A percentile compares a stretch with the other conserved stretches of the same genome.
Evolutionary conservation across 305 asterid genomes (phyloP).

Genomic region (Fraxinus velutina): DNA sequence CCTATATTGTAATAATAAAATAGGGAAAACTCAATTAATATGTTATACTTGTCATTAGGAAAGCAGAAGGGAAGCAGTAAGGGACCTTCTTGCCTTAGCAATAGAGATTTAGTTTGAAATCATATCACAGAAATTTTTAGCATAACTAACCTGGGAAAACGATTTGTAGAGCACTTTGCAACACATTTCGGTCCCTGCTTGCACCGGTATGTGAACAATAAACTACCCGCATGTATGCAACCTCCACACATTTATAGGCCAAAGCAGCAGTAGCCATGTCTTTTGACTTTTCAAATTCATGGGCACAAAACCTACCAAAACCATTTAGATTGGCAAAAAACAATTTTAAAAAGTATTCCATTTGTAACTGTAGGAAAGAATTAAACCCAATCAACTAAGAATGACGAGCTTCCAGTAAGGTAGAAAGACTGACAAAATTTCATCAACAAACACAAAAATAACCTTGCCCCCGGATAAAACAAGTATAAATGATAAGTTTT

Average conservation of each 20-base stretch:
- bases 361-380: slow-evolving; percentile 10
- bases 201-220: slow-evolving; percentile 63
- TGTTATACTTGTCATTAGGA: slow-evolving; percentile 4
- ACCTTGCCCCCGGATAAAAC: neutral
- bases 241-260: slow-evolving; percentile 93
- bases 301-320: slow-evolving; percentile 74
- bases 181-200: slow-evolving; percentile 61
- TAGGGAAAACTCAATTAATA: slow-evolving; percentile 23
- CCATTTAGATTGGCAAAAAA: slow-evolving; percentile 20
- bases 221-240: slow-evolving; percentile 82
- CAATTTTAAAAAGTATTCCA: slow-evolving; percentile 18
- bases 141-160: slow-evolving; percentile 60
- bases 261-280: slow-evolving; percentile 94
- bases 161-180: slow-evolving; percentile 67
- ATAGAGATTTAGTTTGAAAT: slow-evolving; percentile 9
- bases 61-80: neutral
- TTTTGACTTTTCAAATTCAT: slow-evolving; percentile 77
- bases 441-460: neutral
- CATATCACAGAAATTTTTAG: slow-evolving; percentile 6
- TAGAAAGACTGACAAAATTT: neutral
- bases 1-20: slow-evolving; percentile 46
- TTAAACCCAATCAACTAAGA: slow-evolving; percentile 11
- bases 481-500: neutral
- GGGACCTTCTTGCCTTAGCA: neutral
- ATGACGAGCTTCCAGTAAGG: neutral